A percentile compares a stretch with the other conserved stretches of the same genome.
Conservation (phyloP, 768 basidiomycete species). For the Tricholoma matsutake region DNA sequence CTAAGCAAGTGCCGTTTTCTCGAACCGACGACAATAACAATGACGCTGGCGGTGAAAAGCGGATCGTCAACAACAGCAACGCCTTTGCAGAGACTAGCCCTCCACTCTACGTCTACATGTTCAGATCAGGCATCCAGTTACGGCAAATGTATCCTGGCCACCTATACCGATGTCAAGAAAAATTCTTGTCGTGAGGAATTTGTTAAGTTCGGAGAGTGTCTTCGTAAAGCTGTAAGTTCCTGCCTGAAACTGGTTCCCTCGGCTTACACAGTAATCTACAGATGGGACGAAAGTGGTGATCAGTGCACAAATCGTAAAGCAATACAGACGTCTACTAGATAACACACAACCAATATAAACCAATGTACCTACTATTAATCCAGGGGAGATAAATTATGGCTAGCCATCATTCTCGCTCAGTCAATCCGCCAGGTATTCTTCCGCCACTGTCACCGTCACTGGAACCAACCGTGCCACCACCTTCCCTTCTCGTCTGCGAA, state of each 20-base stretch:
- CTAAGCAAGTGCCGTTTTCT: slow-evolving; percentile 7
- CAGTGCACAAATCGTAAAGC: not conserved
- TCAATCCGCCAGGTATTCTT: slow-evolving; percentile 37
- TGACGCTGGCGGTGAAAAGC: slow-evolving; percentile 21
- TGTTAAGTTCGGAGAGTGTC: slow-evolving; percentile 74
- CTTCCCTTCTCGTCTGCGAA: slow-evolving; percentile 37
- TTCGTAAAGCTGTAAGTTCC: slow-evolving; percentile 68
- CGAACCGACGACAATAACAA: slow-evolving; percentile 11
- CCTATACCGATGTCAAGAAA: slow-evolving; percentile 81
- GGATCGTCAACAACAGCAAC: slow-evolving; percentile 30
- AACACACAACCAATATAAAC: slow-evolving; percentile 3
- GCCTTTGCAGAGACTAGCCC: slow-evolving; percentile 64
- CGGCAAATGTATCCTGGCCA: slow-evolving; percentile 82
- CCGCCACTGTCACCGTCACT: slow-evolving; percentile 8
- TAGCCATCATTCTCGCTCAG: slow-evolving; percentile 18
- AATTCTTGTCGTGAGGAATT: slow-evolving; percentile 88
- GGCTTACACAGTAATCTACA: slow-evolving; percentile 8
- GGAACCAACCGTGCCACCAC: slow-evolving; percentile 1
- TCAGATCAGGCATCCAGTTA: slow-evolving; percentile 71
- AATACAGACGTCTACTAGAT: slow-evolving; percentile 3
- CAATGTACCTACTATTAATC: slow-evolving; percentile 8
- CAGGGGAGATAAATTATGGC: not conserved
- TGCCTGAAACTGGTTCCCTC: not conserved
- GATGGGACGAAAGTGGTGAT: slow-evolving; percentile 35
- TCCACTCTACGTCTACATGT: slow-evolving; percentile 71